A percentile compares a stretch with the other conserved stretches of the same genome.
Evolutionary conservation across 148 eudicot genomes (phyloP).

Genomic region (Cornus suecica): DNA sequence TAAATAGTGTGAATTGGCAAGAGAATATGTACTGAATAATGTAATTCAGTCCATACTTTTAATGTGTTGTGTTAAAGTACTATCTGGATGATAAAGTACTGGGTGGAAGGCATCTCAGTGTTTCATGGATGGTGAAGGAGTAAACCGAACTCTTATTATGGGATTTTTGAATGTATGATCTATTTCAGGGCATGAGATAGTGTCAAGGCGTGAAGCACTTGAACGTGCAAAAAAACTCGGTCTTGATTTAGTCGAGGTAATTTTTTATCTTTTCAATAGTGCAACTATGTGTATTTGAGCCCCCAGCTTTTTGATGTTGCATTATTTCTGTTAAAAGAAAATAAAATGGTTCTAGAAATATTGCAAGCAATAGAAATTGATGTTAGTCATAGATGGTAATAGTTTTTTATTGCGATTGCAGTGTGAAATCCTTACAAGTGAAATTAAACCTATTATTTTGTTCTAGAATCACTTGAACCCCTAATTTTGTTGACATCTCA

Average conservation of each 20-base stretch:
- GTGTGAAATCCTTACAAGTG: too few species aligned
- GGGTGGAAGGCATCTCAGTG: not conserved
- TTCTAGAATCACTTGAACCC: too few species aligned
- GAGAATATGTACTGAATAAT: not conserved
- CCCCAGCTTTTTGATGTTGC: too few species aligned
- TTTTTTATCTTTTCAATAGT: not conserved
- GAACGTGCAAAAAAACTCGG: constrained; percentile 43
- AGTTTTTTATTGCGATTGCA: too few species aligned
- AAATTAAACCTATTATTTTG: too few species aligned
- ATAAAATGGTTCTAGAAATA: too few species aligned
- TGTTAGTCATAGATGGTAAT: too few species aligned
- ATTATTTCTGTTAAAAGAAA: too few species aligned
- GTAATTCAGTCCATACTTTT: not conserved
- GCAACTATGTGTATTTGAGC: not conserved
- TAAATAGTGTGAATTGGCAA: not conserved
- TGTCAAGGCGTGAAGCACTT: constrained; percentile 55
- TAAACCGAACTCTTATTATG: not conserved
- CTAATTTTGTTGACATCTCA: too few species aligned
- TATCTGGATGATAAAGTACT: not conserved
- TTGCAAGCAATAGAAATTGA: too few species aligned
- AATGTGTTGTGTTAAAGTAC: not conserved
- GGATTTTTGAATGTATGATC: constrained; percentile 7
- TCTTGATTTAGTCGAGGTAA: constrained; percentile 82
- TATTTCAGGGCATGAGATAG: constrained; percentile 51
- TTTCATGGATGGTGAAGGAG: not conserved